phyloP scores from a whole-genome alignment of 2,329 filamentous ascomycete genomes.

The Nothomitra cinnamomea region DNA sequence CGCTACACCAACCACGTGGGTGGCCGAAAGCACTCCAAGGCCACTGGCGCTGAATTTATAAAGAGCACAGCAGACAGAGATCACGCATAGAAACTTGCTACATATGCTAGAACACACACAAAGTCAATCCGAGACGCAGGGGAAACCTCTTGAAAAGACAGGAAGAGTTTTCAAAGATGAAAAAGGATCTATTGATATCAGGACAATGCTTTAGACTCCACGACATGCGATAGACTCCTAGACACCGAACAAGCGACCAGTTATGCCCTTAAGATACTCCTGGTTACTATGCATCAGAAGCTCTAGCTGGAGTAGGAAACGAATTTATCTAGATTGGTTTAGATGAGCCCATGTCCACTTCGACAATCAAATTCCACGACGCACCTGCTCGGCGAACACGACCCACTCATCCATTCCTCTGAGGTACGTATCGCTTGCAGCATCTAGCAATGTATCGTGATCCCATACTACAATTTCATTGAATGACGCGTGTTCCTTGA shows the following conservation, averaged over 20 bases:
- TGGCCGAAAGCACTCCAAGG: constrained; percentile 36
- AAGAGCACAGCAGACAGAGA: constrained; percentile 29
- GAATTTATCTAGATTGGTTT: constrained; percentile 1
- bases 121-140: no score
- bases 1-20: constrained; percentile 22
- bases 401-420: constrained; percentile 72
- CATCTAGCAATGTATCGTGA: constrained; percentile 51
- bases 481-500: constrained; percentile 52
- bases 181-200: not conserved
- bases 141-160: no score
- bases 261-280: not conserved
- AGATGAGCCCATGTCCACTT: not conserved
- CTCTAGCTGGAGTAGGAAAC: not conserved
- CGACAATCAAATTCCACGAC: not conserved
- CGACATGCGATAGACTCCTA: not conserved
- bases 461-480: constrained; percentile 69
- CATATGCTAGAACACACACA: constrained; percentile 30
- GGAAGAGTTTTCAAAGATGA: no score
- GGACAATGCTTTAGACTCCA: not conserved
- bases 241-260: not conserved
- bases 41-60: constrained; percentile 23
- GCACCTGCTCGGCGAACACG: constrained; percentile 50
- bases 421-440: constrained; percentile 49
- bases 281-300: not conserved
- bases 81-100: constrained; percentile 31